Conservation (phyloP, 129 eudicot species). For the Apium graveolens region DNA sequence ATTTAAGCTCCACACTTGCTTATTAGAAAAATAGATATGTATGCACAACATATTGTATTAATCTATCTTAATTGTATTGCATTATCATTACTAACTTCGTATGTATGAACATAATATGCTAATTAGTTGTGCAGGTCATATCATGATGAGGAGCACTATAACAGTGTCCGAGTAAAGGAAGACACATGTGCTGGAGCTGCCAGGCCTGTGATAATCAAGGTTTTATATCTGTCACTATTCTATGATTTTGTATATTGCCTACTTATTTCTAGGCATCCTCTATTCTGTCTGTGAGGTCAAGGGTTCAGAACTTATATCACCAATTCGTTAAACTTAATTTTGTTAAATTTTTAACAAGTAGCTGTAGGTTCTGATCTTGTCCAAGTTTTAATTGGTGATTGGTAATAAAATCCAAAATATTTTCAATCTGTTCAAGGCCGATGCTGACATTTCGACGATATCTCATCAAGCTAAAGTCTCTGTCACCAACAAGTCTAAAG, state of each 20-base stretch:
- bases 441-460: slow-evolving; percentile 75
- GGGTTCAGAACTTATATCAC: not conserved
- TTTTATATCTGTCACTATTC: slow-evolving; percentile 14
- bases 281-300: not conserved
- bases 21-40: not conserved
- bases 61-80: not conserved
- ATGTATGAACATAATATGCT: slow-evolving; percentile 10
- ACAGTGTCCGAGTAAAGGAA: slow-evolving; percentile 70
- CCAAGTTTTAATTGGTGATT: slow-evolving; percentile 10
- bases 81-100: not conserved
- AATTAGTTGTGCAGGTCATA: slow-evolving; percentile 57
- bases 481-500: slow-evolving; percentile 31
- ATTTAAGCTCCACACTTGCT: not conserved
- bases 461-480: slow-evolving; percentile 48
- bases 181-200: slow-evolving; percentile 84
- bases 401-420: slow-evolving; percentile 26
- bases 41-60: not conserved
- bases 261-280: not conserved
- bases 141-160: slow-evolving; percentile 93
- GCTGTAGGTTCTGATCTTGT: not conserved
- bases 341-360: not conserved
- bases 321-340: not conserved
- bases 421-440: slow-evolving; percentile 53
- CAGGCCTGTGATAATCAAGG: slow-evolving; percentile 67
- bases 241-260: not conserved